Base-by-base conservation (phyloP, 1,139 yeast genomes). In the Nakaseomyces sp. region DNA sequence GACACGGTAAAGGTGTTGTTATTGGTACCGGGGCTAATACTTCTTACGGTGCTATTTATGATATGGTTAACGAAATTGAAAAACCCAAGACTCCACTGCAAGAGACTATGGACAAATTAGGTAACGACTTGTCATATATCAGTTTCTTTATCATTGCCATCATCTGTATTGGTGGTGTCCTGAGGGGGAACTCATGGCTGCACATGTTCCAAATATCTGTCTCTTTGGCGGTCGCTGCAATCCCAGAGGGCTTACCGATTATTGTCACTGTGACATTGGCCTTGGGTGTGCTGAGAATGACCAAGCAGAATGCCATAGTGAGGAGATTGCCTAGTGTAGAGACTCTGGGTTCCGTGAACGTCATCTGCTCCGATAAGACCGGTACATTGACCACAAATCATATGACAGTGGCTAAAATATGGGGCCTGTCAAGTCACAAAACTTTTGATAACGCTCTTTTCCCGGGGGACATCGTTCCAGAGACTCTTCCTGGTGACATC, bases 141-240 rank as follows among this genome's bases (percentile, higher is more conserved):
- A 81, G 93, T 65, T 89, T 89, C 66, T 76, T 71, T 28, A 80
- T 88, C 16, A 89, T 89, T 65, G 95, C 94, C 35, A 63, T 83
- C 25, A 89, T 89, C 57, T 87, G 95, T 55, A 59, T 89, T 26
- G 73, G 88, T 55, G 97, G 97, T 43, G 73, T 89, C 18, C 45
- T 84, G 42, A 95, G 88, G 66, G 96, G 97, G 42, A 81, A 93
- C 48, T 74, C 84, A 9, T 87, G 95, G 95, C 72, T 89, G 47
- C 96, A 88, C 49, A 89, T 89, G 96, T 88, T 89, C 66, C 95
- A 89, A 60, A 87, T 89, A 47, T 85, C 95, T 1, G 97, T 89
- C 12, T 87, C 96, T 2, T 72, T 89, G 50, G 97, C 97, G 0
- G 97, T 89, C 15, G 97, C 97, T 41, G 97, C 97, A 2, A 89